Evolutionary conservation across 2,329 filamentous ascomycete species (phyloP).

Genomic region (Tolypocladium capitatum): DNA sequence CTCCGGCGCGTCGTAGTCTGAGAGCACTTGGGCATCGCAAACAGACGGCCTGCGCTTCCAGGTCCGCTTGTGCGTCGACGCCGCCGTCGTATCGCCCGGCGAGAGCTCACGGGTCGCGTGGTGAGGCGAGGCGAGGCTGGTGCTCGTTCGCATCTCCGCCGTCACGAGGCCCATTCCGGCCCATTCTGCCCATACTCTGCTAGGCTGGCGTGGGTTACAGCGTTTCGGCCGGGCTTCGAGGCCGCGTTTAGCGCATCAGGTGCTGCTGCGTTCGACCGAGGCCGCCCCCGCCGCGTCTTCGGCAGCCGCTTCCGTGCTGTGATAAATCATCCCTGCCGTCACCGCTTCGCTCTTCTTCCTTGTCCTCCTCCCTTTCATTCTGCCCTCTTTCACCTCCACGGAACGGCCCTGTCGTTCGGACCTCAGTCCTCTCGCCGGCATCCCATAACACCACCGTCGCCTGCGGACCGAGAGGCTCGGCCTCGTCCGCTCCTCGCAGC

Average conservation of each 20-base stretch:
- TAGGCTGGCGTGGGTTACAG: not conserved
- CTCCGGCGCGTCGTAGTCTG: not conserved
- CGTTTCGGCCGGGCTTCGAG: not conserved
- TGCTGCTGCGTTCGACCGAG: not conserved
- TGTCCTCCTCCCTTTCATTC: not conserved
- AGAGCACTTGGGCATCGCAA: not conserved
- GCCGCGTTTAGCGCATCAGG: not conserved
- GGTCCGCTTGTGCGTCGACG: too few relatives aligned
- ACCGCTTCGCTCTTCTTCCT: not conserved
- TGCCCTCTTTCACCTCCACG: not conserved
- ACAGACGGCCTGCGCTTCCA: too few relatives aligned
- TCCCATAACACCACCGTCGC: not conserved
- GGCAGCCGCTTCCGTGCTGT: too few relatives aligned
- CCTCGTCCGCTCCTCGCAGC: constrained; percentile 11
- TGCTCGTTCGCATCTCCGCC: too few relatives aligned
- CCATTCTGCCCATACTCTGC: too few relatives aligned
- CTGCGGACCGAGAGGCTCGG: constrained; percentile 14
- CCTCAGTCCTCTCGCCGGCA: not conserved
- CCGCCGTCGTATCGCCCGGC: too few relatives aligned
- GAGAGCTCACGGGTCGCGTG: not conserved
- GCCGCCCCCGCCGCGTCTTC: too few relatives aligned
- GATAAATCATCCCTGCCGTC: too few relatives aligned
- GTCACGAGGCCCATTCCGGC: not conserved
- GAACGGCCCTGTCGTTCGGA: not conserved
- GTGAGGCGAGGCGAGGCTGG: too few relatives aligned